Base-by-base conservation (phyloP, 2,329 filamentous ascomycete species). In the Thermothelomyces thermophilus region DNA sequence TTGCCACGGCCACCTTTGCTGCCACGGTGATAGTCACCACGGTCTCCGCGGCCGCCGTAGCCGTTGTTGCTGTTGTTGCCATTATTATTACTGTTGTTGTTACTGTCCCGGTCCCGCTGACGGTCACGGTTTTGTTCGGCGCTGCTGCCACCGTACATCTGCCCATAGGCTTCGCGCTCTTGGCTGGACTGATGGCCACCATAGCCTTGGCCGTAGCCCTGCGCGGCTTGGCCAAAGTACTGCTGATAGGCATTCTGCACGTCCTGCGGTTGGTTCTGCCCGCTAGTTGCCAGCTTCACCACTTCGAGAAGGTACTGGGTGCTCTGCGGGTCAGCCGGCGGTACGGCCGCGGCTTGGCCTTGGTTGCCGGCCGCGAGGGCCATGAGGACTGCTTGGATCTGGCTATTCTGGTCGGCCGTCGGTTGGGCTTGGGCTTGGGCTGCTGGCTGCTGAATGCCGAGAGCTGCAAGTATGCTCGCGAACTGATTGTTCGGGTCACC, bases 181-280 rank as follows among this genome's bases (percentile, higher is more conserved):
- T 56, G 51, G 26, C 46, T 28, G 33, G 30, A 9, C 24, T 9
- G 24, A 30, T 50, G 50, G 30, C 43, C 20, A 30, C 50, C n/a
- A 35, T 51, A 50, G 35, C 31, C 67, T 63, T 45, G 66, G 62
- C 16, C 58, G 39, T 52, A 41, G 45, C 43, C 39, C 14, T 52
- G 39, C 31, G 41, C 36, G 22, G 19, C 41, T 31, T 59, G 59
- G 51, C 30, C 55, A 43, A 48, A 60, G 53, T 33, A 33, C 36
- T 46, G 44, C 33, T 37, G 48, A 43, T 47, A 43, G 26, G 33
- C 34, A 17, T 36, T 20, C 17, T 46, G 47, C n/a, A 34, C 46
- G 5, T 43, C 16, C 35, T 52, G 52, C 14, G 42, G 11, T 19
- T 50, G 43, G 7, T 14, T 3, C 36, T 47, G 44, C 19, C 24